Evolutionary conservation across 768 basidiomycete species (phyloP).

Genomic region (Scleroderma bovista): DNA sequence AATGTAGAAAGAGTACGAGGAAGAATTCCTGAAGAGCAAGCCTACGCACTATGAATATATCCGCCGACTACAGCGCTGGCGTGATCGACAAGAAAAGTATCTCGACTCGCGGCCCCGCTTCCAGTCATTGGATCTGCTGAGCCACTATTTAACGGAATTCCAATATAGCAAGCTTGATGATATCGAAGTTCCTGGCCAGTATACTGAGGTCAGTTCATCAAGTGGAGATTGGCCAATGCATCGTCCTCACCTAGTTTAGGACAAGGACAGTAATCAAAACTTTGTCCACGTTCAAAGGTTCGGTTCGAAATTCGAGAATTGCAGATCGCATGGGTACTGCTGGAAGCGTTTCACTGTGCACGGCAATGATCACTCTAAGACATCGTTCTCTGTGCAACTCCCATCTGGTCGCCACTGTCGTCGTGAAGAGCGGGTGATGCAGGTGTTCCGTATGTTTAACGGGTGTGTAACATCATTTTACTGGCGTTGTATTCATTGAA

Average conservation of each 20-base stretch:
- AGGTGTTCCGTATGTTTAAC: slow-evolving; percentile 92
- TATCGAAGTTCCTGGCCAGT: slow-evolving; percentile 98
- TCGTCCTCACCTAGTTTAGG: slow-evolving; percentile 42
- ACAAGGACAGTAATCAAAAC: slow-evolving; percentile 89
- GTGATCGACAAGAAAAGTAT: slow-evolving; percentile 80
- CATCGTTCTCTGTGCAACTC: slow-evolving; percentile 87
- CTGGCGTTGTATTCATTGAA: slow-evolving; percentile 1
- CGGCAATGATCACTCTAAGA: slow-evolving; percentile 84
- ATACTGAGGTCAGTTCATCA: slow-evolving; percentile 69
- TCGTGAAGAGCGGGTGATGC: slow-evolving; percentile 88
- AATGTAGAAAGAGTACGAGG: slow-evolving; percentile 78
- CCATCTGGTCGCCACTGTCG: slow-evolving; percentile 82
- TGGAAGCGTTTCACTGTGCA: slow-evolving; percentile 89
- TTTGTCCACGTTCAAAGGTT: slow-evolving; percentile 91
- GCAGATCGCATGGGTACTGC: slow-evolving; percentile 77
- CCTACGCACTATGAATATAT: slow-evolving; percentile 86
- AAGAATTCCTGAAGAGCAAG: slow-evolving; percentile 79
- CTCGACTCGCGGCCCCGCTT: slow-evolving; percentile 79
- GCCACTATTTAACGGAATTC: slow-evolving; percentile 95
- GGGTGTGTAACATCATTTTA: slow-evolving; percentile 43
- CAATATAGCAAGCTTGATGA: slow-evolving; percentile 97
- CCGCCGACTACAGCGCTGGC: slow-evolving; percentile 84
- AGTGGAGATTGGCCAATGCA: not conserved
- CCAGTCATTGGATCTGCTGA: slow-evolving; percentile 80
- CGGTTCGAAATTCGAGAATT: slow-evolving; percentile 84